Percentiles rank a stretch among this genome's conserved stretches.
Conservation (phyloP, 2,329 filamentous ascomycete genomes). For the Alternaria metachromatica region DNA sequence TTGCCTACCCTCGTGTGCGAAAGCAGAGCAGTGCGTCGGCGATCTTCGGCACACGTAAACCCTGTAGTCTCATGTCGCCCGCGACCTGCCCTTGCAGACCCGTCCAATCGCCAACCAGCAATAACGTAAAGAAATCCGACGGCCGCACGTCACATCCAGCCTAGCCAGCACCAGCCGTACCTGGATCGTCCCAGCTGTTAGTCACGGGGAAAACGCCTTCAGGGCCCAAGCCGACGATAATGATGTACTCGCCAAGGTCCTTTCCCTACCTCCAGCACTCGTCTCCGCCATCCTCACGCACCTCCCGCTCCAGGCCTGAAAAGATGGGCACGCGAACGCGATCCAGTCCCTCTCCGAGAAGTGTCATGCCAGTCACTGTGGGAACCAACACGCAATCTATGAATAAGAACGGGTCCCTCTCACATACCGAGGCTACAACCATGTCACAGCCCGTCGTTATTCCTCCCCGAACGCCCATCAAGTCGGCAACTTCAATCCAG, state of each 20-base stretch:
- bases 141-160: conserved; percentile 37
- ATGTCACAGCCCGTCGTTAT: conserved; percentile 53
- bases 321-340: conserved; percentile 43
- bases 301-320: conserved; percentile 19
- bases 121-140: conserved; percentile 47
- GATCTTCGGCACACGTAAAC: conserved; percentile 20
- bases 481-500: conserved; percentile 38
- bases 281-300: conserved; percentile 42
- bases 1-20: neutral
- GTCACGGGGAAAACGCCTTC: conserved; percentile 37
- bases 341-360: conserved; percentile 23
- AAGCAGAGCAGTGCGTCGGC: conserved; percentile 9
- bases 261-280: conserved; percentile 50
- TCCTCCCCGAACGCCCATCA: conserved; percentile 44
- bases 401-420: conserved; percentile 10
- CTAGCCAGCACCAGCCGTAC: conserved; percentile 24
- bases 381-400: conserved; percentile 14
- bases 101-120: conserved; percentile 44
- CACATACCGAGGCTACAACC: conserved; percentile 20
- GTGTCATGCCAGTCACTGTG: conserved; percentile 15
- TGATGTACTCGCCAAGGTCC: conserved; percentile 55
- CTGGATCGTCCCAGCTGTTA: conserved; percentile 21
- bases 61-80: conserved; percentile 39
- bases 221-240: conserved; percentile 33
- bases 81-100: conserved; percentile 25